Evolutionary conservation across 768 basidiomycete species (phyloP).

Genomic region (Coprinellus micaceus): DNA sequence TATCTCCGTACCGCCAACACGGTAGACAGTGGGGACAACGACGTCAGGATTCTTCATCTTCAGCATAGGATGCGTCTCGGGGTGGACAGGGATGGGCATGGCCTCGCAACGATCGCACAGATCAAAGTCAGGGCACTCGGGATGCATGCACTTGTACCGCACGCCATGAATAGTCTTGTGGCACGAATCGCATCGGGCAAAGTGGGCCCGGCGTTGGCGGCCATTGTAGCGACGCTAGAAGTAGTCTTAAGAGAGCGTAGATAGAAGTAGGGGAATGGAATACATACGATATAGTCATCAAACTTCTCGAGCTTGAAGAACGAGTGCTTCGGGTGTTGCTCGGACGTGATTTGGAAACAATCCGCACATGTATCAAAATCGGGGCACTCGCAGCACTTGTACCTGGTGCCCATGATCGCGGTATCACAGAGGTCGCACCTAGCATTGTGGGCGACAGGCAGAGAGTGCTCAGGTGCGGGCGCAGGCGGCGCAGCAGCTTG

Average conservation of each 20-base stretch:
- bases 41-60: conserved; percentile 62
- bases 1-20: conserved; percentile 24
- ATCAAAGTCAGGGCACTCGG: conserved; percentile 75
- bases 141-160: conserved; percentile 86
- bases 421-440: conserved; percentile 78
- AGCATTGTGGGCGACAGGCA: conserved; percentile 53
- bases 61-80: conserved; percentile 63
- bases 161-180: conserved; percentile 49
- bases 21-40: conserved; percentile 33
- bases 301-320: conserved; percentile 61
- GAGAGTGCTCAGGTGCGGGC: too few relatives aligned
- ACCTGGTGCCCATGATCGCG: conserved; percentile 64
- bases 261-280: not conserved
- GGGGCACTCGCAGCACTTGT: conserved; percentile 79
- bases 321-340: conserved; percentile 74
- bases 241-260: not conserved
- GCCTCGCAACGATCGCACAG: conserved; percentile 79
- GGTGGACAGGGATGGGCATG: conserved; percentile 73
- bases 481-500: conserved; percentile 12
- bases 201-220: conserved; percentile 35
- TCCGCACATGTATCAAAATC: conserved; percentile 74
- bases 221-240: conserved; percentile 22
- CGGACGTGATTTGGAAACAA: conserved; percentile 69
- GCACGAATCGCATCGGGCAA: conserved; percentile 64
- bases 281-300: conserved; percentile 56